phyloP scores from a whole-genome alignment of 1,139 yeast species.

The Keqinozyma sinolaborantium region DNA sequence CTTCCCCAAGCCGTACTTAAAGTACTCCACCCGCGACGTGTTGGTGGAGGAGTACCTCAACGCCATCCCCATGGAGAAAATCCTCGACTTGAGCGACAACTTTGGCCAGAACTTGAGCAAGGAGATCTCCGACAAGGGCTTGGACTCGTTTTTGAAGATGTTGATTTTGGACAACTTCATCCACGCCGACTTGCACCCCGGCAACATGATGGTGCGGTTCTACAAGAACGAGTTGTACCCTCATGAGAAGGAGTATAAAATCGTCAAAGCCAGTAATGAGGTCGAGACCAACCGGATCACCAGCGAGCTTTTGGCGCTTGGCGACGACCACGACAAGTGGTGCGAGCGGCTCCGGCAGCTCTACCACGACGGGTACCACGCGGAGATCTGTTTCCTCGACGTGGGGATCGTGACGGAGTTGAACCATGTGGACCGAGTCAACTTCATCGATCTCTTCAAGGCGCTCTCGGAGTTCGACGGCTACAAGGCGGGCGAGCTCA shows the following conservation, averaged over 20 bases:
- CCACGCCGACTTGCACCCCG: conserved; percentile 96
- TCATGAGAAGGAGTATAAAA: conserved; percentile 46
- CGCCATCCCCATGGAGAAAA: conserved; percentile 77
- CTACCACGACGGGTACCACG: conserved; percentile 64
- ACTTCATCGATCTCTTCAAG: conserved; percentile 85
- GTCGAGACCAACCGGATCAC: conserved; percentile 49
- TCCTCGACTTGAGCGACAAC: conserved; percentile 45
- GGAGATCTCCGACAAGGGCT: conserved; percentile 79
- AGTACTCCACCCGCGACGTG: conserved; percentile 66
- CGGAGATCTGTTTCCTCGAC: conserved; percentile 88
- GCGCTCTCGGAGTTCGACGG: conserved; percentile 93
- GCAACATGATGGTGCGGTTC: conserved; percentile 83
- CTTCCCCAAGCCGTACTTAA: conserved; percentile 76
- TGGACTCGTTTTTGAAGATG: conserved; percentile 92
- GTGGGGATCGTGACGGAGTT: conserved; percentile 92
- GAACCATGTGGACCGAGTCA: conserved; percentile 69
- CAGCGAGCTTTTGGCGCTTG: conserved; percentile 37
- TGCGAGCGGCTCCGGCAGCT: conserved; percentile 45
- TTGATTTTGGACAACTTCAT: conserved; percentile 86
- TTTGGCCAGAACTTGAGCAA: conserved; percentile 58
- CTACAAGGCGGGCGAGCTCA: conserved; percentile 86
- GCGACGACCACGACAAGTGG: conserved; percentile 45
- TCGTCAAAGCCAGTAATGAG: conserved; percentile 42
- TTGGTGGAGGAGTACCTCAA: conserved; percentile 82
- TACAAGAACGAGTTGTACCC: conserved; percentile 48